Evolutionary conservation across 352 stramenopile species (phyloP).

Genomic region (Globisporangium paroecandrum): DNA sequence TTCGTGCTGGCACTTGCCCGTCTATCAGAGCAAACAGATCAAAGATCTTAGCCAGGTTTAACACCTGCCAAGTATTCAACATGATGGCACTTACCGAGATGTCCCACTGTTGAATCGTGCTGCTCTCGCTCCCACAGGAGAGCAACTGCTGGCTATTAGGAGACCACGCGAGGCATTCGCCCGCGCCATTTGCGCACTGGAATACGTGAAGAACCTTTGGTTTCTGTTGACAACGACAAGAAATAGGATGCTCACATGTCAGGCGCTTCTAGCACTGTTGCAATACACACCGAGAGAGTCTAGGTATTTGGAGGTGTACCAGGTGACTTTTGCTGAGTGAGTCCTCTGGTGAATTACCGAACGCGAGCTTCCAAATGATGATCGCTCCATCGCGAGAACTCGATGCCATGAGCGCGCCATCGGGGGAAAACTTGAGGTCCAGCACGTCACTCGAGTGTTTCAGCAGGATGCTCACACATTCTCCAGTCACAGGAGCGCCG

Average conservation of each 20-base stretch:
- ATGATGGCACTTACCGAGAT: conserved; percentile 28
- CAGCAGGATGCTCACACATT: conserved; percentile 42
- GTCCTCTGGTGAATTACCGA: conserved; percentile 10
- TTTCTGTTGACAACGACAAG: conserved; percentile 10
- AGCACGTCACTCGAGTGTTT: conserved; percentile 59
- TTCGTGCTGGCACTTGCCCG: conserved; percentile 36
- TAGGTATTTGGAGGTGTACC: not conserved
- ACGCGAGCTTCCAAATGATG: conserved; percentile 62
- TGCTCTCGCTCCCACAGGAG: conserved; percentile 45
- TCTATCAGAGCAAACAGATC: conserved; percentile 23
- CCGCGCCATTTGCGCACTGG: conserved; percentile 39
- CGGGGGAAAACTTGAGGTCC: conserved; percentile 74
- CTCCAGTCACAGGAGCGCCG: conserved; percentile 21
- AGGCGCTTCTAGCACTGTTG: not conserved
- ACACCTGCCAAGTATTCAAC: not conserved
- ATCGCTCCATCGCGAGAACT: conserved; percentile 74
- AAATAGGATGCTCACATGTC: not conserved
- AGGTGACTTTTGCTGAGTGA: not conserved
- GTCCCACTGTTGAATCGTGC: conserved; percentile 68
- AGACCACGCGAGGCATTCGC: conserved; percentile 67
- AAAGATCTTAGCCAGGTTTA: not conserved
- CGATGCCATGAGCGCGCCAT: conserved; percentile 74
- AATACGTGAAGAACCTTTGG: conserved; percentile 38
- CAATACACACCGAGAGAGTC: not conserved
- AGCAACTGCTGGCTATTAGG: conserved; percentile 57